Base-by-base conservation (phyloP, 2,329 filamentous ascomycete genomes). In the Aspergillus melleus region DNA sequence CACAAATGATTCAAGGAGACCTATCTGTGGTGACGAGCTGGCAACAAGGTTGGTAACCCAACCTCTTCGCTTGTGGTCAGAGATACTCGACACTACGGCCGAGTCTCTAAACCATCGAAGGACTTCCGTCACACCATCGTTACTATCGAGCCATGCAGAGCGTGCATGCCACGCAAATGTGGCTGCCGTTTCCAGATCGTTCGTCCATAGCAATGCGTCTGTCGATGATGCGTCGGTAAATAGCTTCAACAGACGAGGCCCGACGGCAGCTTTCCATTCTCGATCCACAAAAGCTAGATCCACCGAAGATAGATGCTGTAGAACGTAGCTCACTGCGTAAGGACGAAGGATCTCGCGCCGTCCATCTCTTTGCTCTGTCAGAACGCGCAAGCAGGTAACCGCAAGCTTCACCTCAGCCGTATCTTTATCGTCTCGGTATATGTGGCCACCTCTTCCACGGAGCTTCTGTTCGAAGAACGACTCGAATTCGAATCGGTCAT, bases 401-500 rank as follows among this genome's bases (percentile, higher is more conserved):
- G 66, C 66, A 5, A 68, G 51, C 50, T 63, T 63, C 4, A 59
- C 46, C 39, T 68, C 55, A 2, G 62, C 62, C 20, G 59, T 66
- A 29, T 70, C 62, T 52, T 68, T 61, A 46, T 72, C 67, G 39
- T 70, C 69, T 6, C 46, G 57, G 22, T 60, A 61, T 11, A 72
- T 72, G 32, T 57, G 59, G 5, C 59, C 61, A 19, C 52, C 53
- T 19, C 64, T 67, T 26, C 57, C 61, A 3, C 60, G 63, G 5
- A 66, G 30, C 49, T 70, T 69, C 10, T 62, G 58, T 24, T 66
- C 56, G 36, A 72, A 69, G 22, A 68, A 64, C 9, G 66, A 51
- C 29, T 72, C 68, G 20, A 72, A 64, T 8, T 67, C 64, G 19
- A 72, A 68, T 49, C 70, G 71, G 12, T 62, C 52, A 24, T 66